Conservation (phyloP, 1,139 yeast genomes). For the Arxiozyma slooffiae region DNA sequence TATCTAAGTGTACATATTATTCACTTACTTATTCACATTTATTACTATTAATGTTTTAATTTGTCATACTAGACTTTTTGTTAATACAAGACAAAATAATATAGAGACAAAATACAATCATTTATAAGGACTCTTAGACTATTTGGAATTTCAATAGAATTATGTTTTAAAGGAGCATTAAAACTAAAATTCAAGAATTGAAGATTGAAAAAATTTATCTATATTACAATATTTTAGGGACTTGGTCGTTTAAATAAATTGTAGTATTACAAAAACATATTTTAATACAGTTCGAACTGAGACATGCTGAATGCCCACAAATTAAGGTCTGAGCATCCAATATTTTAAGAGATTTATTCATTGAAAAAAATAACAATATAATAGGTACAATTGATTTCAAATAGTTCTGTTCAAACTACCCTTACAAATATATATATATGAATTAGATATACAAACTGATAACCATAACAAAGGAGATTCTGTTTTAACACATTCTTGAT, state of each 20-base stretch:
- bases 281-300: constrained; percentile 51
- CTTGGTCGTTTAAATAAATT: constrained; percentile 67
- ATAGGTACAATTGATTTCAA: not conserved
- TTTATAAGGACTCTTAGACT: constrained; percentile 83
- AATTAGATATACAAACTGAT: constrained; percentile 2
- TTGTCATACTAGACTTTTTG: constrained; percentile 61
- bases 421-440: not conserved
- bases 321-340: constrained; percentile 14
- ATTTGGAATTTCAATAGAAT: constrained; percentile 81
- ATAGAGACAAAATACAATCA: constrained; percentile 81
- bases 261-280: constrained; percentile 50
- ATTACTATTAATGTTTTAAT: constrained; percentile 54
- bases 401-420: not conserved
- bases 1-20: constrained; percentile 73
- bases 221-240: constrained; percentile 70
- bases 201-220: constrained; percentile 73
- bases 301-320: constrained; percentile 60
- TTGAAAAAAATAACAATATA: constrained; percentile 11
- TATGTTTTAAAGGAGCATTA: constrained; percentile 59
- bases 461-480: constrained; percentile 2
- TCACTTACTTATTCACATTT: constrained; percentile 75
- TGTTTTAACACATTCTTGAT: not conserved
- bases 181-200: constrained; percentile 63
- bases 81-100: constrained; percentile 68
- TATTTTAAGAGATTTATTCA: constrained; percentile 19